Evolutionary conservation across 2,329 filamentous ascomycete genomes (phyloP).

Genomic region (Geosmithia morbida): DNA sequence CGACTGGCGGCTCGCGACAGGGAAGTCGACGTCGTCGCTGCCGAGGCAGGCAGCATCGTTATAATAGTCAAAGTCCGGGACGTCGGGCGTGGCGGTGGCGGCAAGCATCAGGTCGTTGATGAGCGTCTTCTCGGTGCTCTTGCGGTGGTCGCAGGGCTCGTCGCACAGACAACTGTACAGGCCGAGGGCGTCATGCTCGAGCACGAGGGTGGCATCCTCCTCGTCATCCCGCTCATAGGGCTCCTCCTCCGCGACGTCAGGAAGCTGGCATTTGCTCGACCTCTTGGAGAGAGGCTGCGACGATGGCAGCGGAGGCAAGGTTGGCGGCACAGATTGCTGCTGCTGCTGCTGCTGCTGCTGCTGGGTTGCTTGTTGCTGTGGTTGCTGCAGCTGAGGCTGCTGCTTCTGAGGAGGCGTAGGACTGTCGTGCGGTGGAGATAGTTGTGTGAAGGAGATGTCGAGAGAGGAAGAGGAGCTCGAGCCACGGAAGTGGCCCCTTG

Average conservation of each 20-base stretch:
- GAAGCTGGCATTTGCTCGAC: slow-evolving; percentile 46
- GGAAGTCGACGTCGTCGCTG: slow-evolving; percentile 43
- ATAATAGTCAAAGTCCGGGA: slow-evolving; percentile 44
- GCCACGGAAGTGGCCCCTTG: slow-evolving; percentile 48
- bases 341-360: slow-evolving; percentile 3
- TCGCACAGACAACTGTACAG: slow-evolving; percentile 60
- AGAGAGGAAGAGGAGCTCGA: slow-evolving; percentile 70
- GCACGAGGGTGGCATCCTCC: slow-evolving; percentile 22
- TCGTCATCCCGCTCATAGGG: slow-evolving; percentile 47
- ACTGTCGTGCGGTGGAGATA: slow-evolving; percentile 4
- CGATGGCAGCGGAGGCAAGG: background rate
- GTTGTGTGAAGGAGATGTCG: slow-evolving; percentile 33
- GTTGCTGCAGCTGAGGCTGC: background rate
- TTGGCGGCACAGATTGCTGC: background rate
- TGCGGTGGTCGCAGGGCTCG: slow-evolving; percentile 42
- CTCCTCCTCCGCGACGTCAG: slow-evolving; percentile 69
- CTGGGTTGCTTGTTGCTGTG: background rate
- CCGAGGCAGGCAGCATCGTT: slow-evolving; percentile 36
- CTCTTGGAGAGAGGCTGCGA: background rate
- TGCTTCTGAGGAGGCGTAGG: slow-evolving; percentile 34
- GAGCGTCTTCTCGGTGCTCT: slow-evolving; percentile 24
- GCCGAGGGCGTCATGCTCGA: slow-evolving; percentile 20
- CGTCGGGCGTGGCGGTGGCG: slow-evolving; percentile 13
- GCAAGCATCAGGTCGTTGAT: slow-evolving; percentile 20
- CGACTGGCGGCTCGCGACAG: slow-evolving; percentile 17